A percentile compares a stretch with the other conserved stretches of the same genome.
Evolutionary conservation across 2,329 filamentous ascomycete species (phyloP).

Genomic region (Alternaria sp.): DNA sequence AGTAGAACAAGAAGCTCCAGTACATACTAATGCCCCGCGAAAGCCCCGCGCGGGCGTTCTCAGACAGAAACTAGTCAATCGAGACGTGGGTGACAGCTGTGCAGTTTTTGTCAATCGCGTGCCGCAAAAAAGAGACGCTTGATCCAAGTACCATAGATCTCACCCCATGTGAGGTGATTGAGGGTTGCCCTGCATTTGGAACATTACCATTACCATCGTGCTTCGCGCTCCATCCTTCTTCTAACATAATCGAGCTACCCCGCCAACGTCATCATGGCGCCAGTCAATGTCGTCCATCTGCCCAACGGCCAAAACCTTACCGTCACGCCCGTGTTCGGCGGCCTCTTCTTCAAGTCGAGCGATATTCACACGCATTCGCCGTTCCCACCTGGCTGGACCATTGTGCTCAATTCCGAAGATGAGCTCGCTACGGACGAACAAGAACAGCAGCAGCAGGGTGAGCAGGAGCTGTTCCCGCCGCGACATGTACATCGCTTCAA

Average conservation of each 20-base stretch:
- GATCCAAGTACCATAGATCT: slow-evolving; percentile 7
- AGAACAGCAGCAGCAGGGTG: slow-evolving; percentile 44
- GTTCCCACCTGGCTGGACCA: slow-evolving; percentile 88
- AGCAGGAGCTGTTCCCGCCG: slow-evolving; percentile 33
- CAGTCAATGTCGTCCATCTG: slow-evolving; percentile 65
- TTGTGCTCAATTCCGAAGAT: slow-evolving; percentile 77
- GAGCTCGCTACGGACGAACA: slow-evolving; percentile 19
- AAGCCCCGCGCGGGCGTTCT: slow-evolving; percentile 18
- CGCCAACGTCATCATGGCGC: slow-evolving; percentile 48
- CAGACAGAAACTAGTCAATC: slow-evolving; percentile 13
- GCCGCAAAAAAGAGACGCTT: slow-evolving; percentile 9
- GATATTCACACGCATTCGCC: slow-evolving; percentile 70
- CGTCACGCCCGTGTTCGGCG: slow-evolving; percentile 87
- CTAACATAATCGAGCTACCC: slow-evolving; percentile 25
- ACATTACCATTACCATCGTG: background rate
- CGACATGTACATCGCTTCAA: slow-evolving; percentile 69
- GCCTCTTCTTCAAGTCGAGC: slow-evolving; percentile 85
- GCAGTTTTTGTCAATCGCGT: slow-evolving; percentile 28
- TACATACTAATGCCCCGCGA: slow-evolving; percentile 7
- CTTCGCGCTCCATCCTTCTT: slow-evolving; percentile 2
- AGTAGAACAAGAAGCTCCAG: background rate
- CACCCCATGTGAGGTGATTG: slow-evolving; percentile 28
- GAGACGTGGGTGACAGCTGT: slow-evolving; percentile 10
- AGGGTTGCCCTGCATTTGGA: slow-evolving; percentile 4
- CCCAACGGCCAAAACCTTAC: slow-evolving; percentile 87